phyloP scores from a whole-genome alignment of 2,329 filamentous ascomycete genomes.

The Phaeosphaeria sp. region DNA sequence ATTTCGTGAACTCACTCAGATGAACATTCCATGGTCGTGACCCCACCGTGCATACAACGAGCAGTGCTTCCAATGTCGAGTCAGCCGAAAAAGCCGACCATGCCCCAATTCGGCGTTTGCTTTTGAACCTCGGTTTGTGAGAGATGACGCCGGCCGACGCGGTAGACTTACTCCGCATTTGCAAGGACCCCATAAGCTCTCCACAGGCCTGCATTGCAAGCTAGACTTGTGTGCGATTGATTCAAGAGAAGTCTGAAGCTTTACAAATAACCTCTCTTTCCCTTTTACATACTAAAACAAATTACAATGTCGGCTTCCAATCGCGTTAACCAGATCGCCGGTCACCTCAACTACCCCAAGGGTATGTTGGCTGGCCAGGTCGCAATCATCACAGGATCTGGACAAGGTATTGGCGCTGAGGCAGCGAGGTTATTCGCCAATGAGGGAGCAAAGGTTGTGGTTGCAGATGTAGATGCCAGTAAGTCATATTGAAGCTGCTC shows the following conservation, averaged over 20 bases:
- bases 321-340: conserved; percentile 73
- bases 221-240: not conserved
- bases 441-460: conserved; percentile 83
- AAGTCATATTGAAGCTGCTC: conserved; percentile 4
- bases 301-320: conserved; percentile 18
- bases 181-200: conserved; percentile 1
- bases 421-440: conserved; percentile 82
- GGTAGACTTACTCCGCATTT: conserved; percentile 25
- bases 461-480: conserved; percentile 83
- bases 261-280: not conserved
- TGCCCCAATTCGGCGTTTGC: not conserved
- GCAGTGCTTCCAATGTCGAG: not conserved
- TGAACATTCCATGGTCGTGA: no score
- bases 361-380: conserved; percentile 80
- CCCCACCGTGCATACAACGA: no score
- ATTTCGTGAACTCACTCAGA: no score
- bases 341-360: conserved; percentile 81
- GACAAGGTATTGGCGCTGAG: conserved; percentile 89
- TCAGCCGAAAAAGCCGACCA: not conserved
- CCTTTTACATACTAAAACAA: not conserved
- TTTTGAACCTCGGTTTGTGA: not conserved
- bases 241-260: not conserved
- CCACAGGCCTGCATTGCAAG: not conserved
- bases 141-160: conserved; percentile 6
- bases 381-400: conserved; percentile 86